These are phyloP conservation scores for Fusarium staphyleae DNA, from an alignment of 2,329 filamentous ascomycete species.

Conservation along the genomic window DNA sequence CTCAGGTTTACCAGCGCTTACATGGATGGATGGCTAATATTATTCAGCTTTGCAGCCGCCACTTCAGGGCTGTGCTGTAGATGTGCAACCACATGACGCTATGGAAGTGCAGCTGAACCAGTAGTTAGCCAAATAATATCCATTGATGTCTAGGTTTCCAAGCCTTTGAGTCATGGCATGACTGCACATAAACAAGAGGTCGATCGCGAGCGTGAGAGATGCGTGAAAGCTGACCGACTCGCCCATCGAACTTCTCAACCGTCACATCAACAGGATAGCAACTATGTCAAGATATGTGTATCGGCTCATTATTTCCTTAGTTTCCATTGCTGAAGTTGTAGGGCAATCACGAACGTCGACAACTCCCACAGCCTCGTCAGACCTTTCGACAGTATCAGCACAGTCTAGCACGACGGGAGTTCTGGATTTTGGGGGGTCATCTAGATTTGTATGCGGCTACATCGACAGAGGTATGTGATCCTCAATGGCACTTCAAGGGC, in stretches of 20 bases:
- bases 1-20: too few relatives aligned
- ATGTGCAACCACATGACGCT: not conserved
- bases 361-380: too few relatives aligned
- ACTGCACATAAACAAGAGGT: too few relatives aligned
- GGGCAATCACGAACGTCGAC: not conserved
- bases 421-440: not conserved
- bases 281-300: not conserved
- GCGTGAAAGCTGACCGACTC: too few relatives aligned
- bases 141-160: not conserved
- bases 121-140: too few relatives aligned
- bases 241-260: too few relatives aligned
- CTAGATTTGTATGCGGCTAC: conserved; percentile 7
- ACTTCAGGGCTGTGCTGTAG: not conserved
- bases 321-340: not conserved
- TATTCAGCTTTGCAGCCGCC: not conserved
- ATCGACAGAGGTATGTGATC: conserved; percentile 5
- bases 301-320: not conserved
- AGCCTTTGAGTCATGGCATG: not conserved
- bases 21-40: too few relatives aligned
- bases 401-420: not conserved
- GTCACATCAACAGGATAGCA: too few relatives aligned
- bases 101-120: not conserved
- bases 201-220: too few relatives aligned
- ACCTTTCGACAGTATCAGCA: too few relatives aligned
- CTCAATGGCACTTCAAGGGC: not conserved